These are phyloP conservation scores for Hypoxylon cercidicola DNA, from an alignment of 495 filamentous ascomycete species.

Conservation along the genomic window DNA sequence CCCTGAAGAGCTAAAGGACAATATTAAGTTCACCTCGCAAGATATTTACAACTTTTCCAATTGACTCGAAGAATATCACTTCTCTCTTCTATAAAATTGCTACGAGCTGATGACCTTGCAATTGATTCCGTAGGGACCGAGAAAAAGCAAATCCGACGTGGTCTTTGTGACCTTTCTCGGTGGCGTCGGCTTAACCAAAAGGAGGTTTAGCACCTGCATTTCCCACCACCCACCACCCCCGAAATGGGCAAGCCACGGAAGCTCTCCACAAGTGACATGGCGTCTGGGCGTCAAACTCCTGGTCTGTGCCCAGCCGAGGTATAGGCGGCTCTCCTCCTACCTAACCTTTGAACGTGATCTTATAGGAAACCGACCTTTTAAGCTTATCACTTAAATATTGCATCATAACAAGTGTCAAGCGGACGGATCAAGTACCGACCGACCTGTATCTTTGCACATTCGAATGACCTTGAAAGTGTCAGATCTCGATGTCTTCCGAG, in stretches of 20 bases:
- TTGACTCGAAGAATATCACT: slow-evolving; percentile 8
- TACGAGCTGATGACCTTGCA: slow-evolving; percentile 5
- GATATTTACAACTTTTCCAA: slow-evolving; percentile 30
- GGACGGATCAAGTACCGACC: slow-evolving; percentile 8
- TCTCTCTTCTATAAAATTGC: slow-evolving; percentile 11
- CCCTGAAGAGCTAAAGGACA: slow-evolving; percentile 26
- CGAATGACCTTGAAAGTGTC: not conserved
- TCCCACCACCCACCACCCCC: not conserved
- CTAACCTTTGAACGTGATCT: not conserved
- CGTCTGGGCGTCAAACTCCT: slow-evolving; percentile 7
- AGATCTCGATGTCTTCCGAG: slow-evolving; percentile 9
- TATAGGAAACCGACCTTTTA: not conserved
- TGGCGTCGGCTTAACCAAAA: slow-evolving; percentile 20
- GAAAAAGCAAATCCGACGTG: slow-evolving; percentile 1
- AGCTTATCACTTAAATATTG: slow-evolving; percentile 17
- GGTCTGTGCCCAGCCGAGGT: slow-evolving; percentile 27
- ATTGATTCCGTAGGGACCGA: slow-evolving; percentile 16
- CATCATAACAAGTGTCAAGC: slow-evolving; percentile 1
- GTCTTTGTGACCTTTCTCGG: slow-evolving; percentile 1
- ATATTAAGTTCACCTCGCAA: slow-evolving; percentile 34
- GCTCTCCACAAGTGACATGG: not conserved
- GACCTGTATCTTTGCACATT: not conserved
- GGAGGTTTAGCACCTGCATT: slow-evolving; percentile 10
- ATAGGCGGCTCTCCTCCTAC: slow-evolving; percentile 23
- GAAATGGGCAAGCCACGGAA: slow-evolving; percentile 4